These are phyloP conservation scores for Cryptococcus neoformans DNA, from an alignment of 1,284 basidiomycete species.

Conservation along the genomic window DNA sequence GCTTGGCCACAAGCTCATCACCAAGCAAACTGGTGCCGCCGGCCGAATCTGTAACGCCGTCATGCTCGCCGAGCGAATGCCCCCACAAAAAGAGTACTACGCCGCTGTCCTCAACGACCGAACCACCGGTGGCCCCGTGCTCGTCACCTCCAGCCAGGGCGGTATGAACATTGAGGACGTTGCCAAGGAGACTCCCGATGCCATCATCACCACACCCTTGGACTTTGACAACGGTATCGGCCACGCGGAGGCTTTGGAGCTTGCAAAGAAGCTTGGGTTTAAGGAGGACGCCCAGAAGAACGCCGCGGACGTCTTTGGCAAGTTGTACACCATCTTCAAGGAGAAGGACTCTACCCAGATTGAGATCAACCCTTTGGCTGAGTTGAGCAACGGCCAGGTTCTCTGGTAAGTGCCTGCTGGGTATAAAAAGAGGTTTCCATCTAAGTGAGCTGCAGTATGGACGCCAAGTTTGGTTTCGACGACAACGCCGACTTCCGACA, in stretches of 20 bases:
- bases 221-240: conserved; percentile 81
- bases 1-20: conserved; percentile 95
- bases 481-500: conserved; percentile 99
- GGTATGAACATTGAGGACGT: conserved; percentile 99
- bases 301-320: conserved; percentile 91
- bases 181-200: conserved; percentile 90
- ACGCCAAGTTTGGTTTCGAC: conserved; percentile 99
- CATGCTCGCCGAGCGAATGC: conserved; percentile 95
- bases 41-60: conserved; percentile 96
- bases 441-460: conserved; percentile 68
- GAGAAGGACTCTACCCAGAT: conserved; percentile 99
- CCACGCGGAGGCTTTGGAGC: conserved; percentile 65
- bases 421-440: too few relatives aligned
- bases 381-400: conserved; percentile 87
- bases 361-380: conserved; percentile 99
- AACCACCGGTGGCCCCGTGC: conserved; percentile 78
- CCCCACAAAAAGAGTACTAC: conserved; percentile 97
- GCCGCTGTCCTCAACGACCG: conserved; percentile 97
- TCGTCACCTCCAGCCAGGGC: conserved; percentile 91
- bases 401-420: conserved; percentile 65
- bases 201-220: conserved; percentile 96
- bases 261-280: conserved; percentile 92
- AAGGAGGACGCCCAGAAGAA: conserved; percentile 69
- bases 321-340: conserved; percentile 96
- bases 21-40: conserved; percentile 94